A percentile compares a stretch with the other conserved stretches of the same genome.
phyloP scores from a whole-genome alignment of 1,284 basidiomycete genomes.

The Rhodotorula sp. region DNA sequence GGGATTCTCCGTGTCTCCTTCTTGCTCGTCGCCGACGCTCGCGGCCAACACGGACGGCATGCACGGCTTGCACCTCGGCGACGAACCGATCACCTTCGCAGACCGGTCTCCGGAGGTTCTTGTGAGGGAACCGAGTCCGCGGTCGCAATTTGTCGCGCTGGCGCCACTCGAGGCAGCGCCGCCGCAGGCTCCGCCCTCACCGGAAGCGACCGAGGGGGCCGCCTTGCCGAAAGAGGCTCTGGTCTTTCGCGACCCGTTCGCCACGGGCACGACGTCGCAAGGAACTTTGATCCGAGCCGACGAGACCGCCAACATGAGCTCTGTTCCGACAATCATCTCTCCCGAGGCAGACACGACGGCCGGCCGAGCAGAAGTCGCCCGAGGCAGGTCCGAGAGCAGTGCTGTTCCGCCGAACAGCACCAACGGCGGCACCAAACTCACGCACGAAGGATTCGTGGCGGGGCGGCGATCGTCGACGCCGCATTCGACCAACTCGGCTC shows the following conservation, averaged over 20 bases:
- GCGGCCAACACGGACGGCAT: slow-evolving; percentile 6
- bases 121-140: too few relatives aligned
- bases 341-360: background rate
- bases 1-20: background rate
- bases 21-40: background rate
- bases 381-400: too few relatives aligned
- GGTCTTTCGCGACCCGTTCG: slow-evolving; percentile 8
- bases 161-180: too few relatives aligned
- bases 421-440: too few relatives aligned
- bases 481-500: background rate
- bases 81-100: background rate
- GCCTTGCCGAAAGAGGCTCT: background rate
- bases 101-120: too few relatives aligned
- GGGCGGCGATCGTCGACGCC: background rate
- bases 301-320: background rate
- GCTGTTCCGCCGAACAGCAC: too few relatives aligned
- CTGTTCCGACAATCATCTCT: background rate
- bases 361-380: too few relatives aligned
- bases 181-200: background rate
- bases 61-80: slow-evolving; percentile 11
- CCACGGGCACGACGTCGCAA: background rate
- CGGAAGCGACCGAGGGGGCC: background rate
- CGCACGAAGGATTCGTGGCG: background rate
- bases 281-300: background rate
- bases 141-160: too few relatives aligned